Evolutionary conservation across 1,139 yeast genomes (phyloP), one percentile per base, ranked within the genome.

Genomic region (Geotrichum macrosporum): DNA sequence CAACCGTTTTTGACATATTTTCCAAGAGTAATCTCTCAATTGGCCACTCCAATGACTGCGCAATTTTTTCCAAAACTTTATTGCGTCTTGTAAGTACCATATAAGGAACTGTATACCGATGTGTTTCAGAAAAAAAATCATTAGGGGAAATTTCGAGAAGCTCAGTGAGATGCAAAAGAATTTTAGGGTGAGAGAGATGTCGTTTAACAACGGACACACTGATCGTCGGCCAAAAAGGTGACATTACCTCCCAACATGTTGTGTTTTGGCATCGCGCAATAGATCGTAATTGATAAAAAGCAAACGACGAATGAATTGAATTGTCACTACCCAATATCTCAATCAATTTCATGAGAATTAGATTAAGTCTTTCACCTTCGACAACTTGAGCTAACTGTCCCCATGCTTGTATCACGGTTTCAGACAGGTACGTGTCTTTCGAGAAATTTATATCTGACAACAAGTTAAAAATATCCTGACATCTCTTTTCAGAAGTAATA

Each of bases 151-250:
- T 75, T 1, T 80, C 84, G 27, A 87, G 69, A 5, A 87, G 68
- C 35, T 78, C 80, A 5, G 89, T 75, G 13, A 92, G 70, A 51
- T 76, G 74, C 19, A 70, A 70, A 31, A 85, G 71, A 47, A 84
- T 68, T n/a, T 71, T 67, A 0, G 80, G 77, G 44, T 76, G 77
- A 4, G 69, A 64, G 3, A 64, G 65, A 36, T 75, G 58, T 44
- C 72, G 71, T 52, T 78, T 78, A 1, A 86, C 80, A 13, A 86
- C 71, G 41, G 76, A 73, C 45, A 80, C 76, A 34, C 92, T 76
- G n/a, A 88, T 71, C 43, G 84, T 75, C 1, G 94, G 85, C 59
- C 92, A 73, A 54, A 79, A 84, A 0, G 96, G 95, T 3, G 87
- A 77, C 30, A 88, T 67, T 15, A 92, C 64, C 58, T 84, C 85